phyloP scores from a whole-genome alignment of 2,329 filamentous ascomycete genomes.

The Cladosporium cucumerinum region DNA sequence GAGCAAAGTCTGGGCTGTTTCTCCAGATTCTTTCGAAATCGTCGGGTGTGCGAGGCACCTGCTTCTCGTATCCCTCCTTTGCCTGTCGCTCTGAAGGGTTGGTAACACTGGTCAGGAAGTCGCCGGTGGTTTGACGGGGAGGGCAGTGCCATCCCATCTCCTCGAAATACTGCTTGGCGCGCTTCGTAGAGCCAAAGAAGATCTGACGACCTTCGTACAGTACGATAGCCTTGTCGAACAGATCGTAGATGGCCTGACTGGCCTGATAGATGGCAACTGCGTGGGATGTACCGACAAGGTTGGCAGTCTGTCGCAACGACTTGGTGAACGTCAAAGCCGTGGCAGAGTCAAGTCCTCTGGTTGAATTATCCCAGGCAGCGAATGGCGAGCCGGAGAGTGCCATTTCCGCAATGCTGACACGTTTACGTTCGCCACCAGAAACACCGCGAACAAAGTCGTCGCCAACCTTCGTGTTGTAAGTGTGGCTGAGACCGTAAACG shows the following conservation, averaged over 20 bases:
- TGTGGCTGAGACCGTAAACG: slow-evolving; percentile 54
- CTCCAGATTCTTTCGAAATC: slow-evolving; percentile 60
- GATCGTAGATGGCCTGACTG: slow-evolving; percentile 53
- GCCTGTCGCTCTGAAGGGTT: slow-evolving; percentile 59
- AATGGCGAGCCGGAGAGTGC: slow-evolving; percentile 40
- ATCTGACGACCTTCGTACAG: slow-evolving; percentile 76
- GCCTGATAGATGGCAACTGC: slow-evolving; percentile 59
- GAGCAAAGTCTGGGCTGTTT: slow-evolving; percentile 45
- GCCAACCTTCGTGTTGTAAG: slow-evolving; percentile 54
- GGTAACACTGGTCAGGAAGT: slow-evolving; percentile 68
- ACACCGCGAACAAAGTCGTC: slow-evolving; percentile 61
- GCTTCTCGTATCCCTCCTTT: slow-evolving; percentile 56
- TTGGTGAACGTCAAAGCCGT: slow-evolving; percentile 59
- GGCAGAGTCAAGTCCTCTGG: slow-evolving; percentile 53
- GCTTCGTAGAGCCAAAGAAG: slow-evolving; percentile 63
- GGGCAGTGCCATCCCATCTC: slow-evolving; percentile 67
- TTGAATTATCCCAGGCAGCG: slow-evolving; percentile 46
- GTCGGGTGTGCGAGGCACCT: slow-evolving; percentile 64
- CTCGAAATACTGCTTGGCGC: slow-evolving; percentile 64
- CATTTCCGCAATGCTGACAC: slow-evolving; percentile 59
- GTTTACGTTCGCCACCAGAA: slow-evolving; percentile 52
- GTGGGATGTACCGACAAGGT: slow-evolving; percentile 49
- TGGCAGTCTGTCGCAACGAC: slow-evolving; percentile 49
- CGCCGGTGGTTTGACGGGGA: slow-evolving; percentile 62
- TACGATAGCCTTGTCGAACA: slow-evolving; percentile 72